These are phyloP conservation scores for Spatholobus suberectus DNA, from an alignment of 306 rosid genomes.

Conservation along the genomic window DNA sequence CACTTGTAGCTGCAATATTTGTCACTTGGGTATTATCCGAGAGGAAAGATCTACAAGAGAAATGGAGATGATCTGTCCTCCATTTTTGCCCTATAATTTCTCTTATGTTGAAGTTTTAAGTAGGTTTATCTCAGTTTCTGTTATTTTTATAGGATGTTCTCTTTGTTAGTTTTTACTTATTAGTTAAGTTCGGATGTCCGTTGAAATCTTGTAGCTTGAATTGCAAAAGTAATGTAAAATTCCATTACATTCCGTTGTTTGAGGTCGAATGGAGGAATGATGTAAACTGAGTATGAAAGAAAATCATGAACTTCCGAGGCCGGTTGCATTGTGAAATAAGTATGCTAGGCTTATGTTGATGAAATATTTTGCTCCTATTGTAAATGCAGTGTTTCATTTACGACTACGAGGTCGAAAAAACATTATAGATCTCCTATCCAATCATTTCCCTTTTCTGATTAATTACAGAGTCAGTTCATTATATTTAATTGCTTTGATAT, in stretches of 20 bases:
- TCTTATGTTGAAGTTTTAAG: conserved; percentile 29
- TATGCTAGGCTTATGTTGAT: conserved; percentile 22
- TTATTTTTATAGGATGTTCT: not conserved
- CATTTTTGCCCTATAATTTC: conserved; percentile 9
- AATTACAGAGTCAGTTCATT: not conserved
- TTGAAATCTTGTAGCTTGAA: conserved; percentile 38
- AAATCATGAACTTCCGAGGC: conserved; percentile 36
- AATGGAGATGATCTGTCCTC: conserved; percentile 80
- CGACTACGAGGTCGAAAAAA: not conserved
- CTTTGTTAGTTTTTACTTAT: conserved; percentile 29
- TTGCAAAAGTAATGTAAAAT: conserved; percentile 55
- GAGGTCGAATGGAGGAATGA: conserved; percentile 45
- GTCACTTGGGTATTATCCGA: conserved; percentile 87
- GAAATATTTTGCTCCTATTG: conserved; percentile 30
- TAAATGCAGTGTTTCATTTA: not conserved
- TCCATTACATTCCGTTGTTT: conserved; percentile 33
- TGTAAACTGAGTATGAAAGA: conserved; percentile 54
- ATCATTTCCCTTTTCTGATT: not conserved
- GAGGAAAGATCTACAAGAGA: conserved; percentile 89
- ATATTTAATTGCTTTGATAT: not conserved
- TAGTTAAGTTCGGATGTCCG: conserved; percentile 39
- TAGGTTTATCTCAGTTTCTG: conserved; percentile 39
- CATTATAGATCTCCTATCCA: not conserved
- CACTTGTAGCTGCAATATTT: conserved; percentile 83
- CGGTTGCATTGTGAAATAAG: conserved; percentile 11